Evolutionary conservation across 768 basidiomycete genomes (phyloP).

Genomic region (Rhodotorula babjevae): DNA sequence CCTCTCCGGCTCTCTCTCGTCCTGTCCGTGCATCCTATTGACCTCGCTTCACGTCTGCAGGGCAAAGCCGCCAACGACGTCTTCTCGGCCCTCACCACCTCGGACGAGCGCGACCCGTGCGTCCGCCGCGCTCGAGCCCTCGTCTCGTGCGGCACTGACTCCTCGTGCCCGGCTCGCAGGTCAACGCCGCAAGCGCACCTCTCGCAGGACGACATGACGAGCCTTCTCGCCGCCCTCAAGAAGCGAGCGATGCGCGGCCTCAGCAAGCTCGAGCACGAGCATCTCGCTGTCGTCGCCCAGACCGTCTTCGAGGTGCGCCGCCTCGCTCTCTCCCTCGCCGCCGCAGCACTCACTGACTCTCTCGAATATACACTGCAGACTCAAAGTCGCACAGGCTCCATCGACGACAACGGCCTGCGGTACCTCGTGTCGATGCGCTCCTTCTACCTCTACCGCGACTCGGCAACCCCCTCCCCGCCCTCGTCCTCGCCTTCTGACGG

Average conservation of each 20-base stretch:
- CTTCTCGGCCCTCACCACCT: constrained; percentile 11
- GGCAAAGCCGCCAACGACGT: neutral
- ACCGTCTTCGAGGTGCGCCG: constrained; percentile 70
- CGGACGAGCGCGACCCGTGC: neutral
- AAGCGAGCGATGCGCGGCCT: constrained; percentile 63
- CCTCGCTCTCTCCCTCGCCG: neutral
- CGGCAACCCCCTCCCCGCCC: neutral
- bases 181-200: neutral
- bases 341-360: no score
- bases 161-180: neutral
- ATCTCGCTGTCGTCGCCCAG: constrained; percentile 76
- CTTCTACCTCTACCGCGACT: constrained; percentile 50
- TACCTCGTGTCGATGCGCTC: constrained; percentile 90
- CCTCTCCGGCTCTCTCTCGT: neutral
- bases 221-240: constrained; percentile 64
- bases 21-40: neutral
- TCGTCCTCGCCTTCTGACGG: neutral
- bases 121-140: neutral
- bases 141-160: no score
- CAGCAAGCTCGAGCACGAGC: constrained; percentile 72
- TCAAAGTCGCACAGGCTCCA: constrained; percentile 79
- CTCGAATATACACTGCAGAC: no score
- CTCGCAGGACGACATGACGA: constrained; percentile 38
- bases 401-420: constrained; percentile 86
- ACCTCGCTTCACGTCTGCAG: neutral